phyloP scores from a whole-genome alignment of 495 filamentous ascomycete species.

The Poronia punctata region DNA sequence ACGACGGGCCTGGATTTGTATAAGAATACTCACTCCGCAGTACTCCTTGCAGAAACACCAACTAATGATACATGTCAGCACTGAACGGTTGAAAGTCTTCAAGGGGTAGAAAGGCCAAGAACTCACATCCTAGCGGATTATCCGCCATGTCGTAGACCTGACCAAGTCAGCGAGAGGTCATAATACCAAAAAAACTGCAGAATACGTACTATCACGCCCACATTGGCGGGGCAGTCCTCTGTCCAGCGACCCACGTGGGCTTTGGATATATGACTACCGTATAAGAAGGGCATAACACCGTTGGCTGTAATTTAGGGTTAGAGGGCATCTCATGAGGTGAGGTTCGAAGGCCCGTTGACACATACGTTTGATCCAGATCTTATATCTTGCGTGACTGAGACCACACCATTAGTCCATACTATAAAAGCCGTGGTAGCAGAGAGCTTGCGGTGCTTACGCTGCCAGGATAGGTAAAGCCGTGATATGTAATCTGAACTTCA shows the following conservation, averaged over 20 bases:
- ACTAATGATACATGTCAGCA: conserved; percentile 9
- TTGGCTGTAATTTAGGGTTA: conserved; percentile 42
- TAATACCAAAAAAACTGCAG: not conserved
- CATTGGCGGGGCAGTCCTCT: conserved; percentile 79
- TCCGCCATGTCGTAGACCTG: conserved; percentile 59
- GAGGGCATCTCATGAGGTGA: conserved; percentile 3
- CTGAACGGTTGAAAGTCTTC: not conserved
- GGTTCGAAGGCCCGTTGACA: too few relatives aligned
- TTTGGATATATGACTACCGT: conserved; percentile 83
- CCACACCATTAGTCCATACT: not conserved
- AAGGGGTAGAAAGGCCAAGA: not conserved
- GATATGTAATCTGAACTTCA: conserved; percentile 80
- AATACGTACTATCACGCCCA: conserved; percentile 57
- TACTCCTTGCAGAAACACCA: conserved; percentile 71
- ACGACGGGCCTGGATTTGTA: not conserved
- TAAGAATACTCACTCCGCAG: conserved; percentile 47
- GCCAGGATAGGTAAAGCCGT: conserved; percentile 81
- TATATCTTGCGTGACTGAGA: conserved; percentile 67
- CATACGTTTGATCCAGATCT: conserved; percentile 77
- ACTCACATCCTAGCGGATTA: conserved; percentile 60
- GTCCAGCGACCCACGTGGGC: conserved; percentile 85
- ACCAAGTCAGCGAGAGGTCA: not conserved
- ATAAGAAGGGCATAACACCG: conserved; percentile 90
- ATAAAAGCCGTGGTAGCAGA: too few relatives aligned
- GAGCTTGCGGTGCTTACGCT: conserved; percentile 26